Evolutionary conservation across 2,329 filamentous ascomycete species (phyloP), one percentile per base, ranked within the genome.

Genomic region (Neonectria magnoliae): DNA sequence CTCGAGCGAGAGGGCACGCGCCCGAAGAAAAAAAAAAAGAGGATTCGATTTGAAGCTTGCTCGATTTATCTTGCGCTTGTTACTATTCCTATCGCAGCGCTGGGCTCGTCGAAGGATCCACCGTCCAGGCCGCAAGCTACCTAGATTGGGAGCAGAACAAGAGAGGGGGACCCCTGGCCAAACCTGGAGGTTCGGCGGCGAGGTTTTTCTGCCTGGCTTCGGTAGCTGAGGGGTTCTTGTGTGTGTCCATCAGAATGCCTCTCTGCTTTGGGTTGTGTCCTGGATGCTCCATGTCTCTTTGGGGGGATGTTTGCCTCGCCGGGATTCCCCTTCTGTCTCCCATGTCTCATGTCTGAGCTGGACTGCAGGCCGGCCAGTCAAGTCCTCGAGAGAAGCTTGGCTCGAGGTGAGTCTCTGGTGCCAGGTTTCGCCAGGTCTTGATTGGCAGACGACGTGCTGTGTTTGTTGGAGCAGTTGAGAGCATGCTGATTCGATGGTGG

Each of bases 51-150:
- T 51, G 47, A 50, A 18, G 18, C 16, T 29, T 50, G 47, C 45
- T 48, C 27, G 45, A 22, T 51, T n/a, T 29, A 51, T 51, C 48
- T 31, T 31, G 45, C 45, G 48, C 57, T 45, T 48, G 56, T 51
- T 66, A 51, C 64, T 66, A 66, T 66, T 66, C 64, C 64, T 60
- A 66, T 66, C 64, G 33, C 42, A 29, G 53, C 48, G 60, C 33
- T 38, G 57, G 54, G 47, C 60, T 62, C 18, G 56, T 41, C 47
- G 47, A 4, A 16, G 52, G 48, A 41, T 54, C 53, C 53, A 62
- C 54, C 27, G 41, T 18, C 41, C 52, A 44, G 56, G 25, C 36
- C 31, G 9, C 41, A 47, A 50, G 48, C 27, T 54, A 36, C 25
- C 48, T 48, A 51, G 18, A 38, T 45, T 33, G 48, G 50, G 56